Evolutionary conservation across 345 rosid genomes (phyloP).

Genomic region (Sonneratia caseolaris): DNA sequence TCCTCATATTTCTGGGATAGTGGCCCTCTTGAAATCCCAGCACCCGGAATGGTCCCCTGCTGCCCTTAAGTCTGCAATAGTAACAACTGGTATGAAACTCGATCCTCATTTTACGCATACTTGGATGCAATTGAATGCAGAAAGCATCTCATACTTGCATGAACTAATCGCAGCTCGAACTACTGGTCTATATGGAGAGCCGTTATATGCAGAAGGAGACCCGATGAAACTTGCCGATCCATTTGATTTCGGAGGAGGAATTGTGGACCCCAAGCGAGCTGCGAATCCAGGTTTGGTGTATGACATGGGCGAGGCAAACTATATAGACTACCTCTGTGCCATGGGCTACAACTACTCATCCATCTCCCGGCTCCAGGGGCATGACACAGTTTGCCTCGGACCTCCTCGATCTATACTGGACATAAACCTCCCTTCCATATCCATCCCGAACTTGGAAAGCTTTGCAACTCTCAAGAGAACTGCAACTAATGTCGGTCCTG

Average conservation of each 20-base stretch:
- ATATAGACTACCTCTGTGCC: conserved; percentile 39
- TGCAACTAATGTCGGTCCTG: conserved; percentile 36
- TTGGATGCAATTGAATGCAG: background rate
- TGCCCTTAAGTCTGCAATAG: conserved; percentile 22
- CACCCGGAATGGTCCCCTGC: conserved; percentile 29
- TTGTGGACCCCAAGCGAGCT: conserved; percentile 27
- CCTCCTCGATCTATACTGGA: conserved; percentile 29
- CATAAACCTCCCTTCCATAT: conserved; percentile 36
- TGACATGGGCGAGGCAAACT: conserved; percentile 24
- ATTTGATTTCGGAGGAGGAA: conserved; percentile 34
- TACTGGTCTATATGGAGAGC: conserved; percentile 5
- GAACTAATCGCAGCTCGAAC: background rate
- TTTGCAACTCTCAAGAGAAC: conserved; percentile 22
- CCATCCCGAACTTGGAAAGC: conserved; percentile 25
- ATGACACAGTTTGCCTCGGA: conserved; percentile 15
- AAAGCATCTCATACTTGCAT: background rate
- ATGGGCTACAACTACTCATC: conserved; percentile 27
- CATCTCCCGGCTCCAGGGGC: conserved; percentile 2
- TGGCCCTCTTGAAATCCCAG: conserved; percentile 18
- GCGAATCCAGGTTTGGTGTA: conserved; percentile 28
- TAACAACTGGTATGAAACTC: conserved; percentile 9
- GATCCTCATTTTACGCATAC: background rate
- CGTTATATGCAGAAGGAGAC: conserved; percentile 8
- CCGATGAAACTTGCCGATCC: conserved; percentile 23
- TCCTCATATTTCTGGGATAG: conserved; percentile 23